Base-by-base conservation (phyloP, 106 monocot genomes). In the Dendrobium catenatum region DNA sequence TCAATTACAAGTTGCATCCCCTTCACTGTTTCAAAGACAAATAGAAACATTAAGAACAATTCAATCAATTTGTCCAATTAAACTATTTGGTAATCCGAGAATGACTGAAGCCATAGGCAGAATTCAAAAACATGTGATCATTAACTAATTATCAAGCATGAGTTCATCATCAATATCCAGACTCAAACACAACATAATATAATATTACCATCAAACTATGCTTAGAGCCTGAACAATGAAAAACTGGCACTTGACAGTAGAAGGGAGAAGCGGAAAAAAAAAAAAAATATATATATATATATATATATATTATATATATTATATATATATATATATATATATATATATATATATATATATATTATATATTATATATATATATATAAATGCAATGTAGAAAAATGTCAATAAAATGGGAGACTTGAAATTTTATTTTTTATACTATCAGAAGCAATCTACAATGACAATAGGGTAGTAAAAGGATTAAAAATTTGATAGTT, bases 1-100 rank as follows among this genome's bases (percentile, higher is more conserved):
- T 98, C 97, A 86, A 86, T 95, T 58, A 98, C 94, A 83, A 95
- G 84, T 82, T 95, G 94, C 97, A 98, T 93, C 31, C 97, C 97
- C 83, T 89, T 98, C 87, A 98, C 97, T 98, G 80, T 26, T 26
- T 24, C 73, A 43, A 67, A 82, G n/a, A 75, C 73, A 37, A 20
- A 19, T 11, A 72, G 22, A 70, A 42, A 78, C 74, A 83, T 56
- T 51, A 81, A 48, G 56, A 54, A 56, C 19, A 15, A 59, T 44
- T 77, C 43, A 26, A 26, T 43, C 17, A 43, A 42, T 19, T 74
- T 44, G 42, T 19, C 70, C 41, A 74, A 42, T 26, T 43, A 48
- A 16, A 66, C 68, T 22, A 66, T 29, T 37, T 31, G 70, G 37
- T 70, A 37, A 70, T 70, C 70, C 2, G 3, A 37, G 31, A 33